Conservation (phyloP, 139 green algal species). For the Coelastrella sp. region DNA sequence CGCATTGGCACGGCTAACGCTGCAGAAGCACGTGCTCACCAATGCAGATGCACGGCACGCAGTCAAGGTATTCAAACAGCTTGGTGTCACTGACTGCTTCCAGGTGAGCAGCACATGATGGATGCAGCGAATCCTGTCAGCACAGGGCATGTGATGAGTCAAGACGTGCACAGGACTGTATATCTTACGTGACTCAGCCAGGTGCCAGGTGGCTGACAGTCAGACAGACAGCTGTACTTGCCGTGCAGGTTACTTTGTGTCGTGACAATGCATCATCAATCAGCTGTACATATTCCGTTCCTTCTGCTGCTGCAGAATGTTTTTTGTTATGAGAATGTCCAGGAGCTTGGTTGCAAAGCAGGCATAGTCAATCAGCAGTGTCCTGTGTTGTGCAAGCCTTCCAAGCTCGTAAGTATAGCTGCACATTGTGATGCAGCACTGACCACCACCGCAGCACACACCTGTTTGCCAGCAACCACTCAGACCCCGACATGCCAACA, state of each 20-base stretch:
- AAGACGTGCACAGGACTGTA: no score
- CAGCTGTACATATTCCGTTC: background rate
- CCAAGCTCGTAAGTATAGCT: conserved; percentile 12
- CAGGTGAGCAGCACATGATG: background rate
- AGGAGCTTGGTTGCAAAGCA: conserved; percentile 52
- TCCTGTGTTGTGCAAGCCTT: conserved; percentile 84
- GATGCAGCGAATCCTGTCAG: no score
- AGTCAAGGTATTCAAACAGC: conserved; percentile 65
- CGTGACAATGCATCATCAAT: background rate
- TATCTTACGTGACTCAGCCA: no score
- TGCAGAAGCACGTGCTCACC: conserved; percentile 85
- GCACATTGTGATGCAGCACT: no score
- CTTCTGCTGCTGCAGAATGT: conserved; percentile 55
- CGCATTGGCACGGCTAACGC: conserved; percentile 43
- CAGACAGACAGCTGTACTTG: no score
- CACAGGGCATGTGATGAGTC: no score
- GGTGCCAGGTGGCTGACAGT: no score
- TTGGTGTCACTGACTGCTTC: conserved; percentile 85
- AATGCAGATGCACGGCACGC: conserved; percentile 85
- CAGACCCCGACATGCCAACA: no score
- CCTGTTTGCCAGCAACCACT: background rate
- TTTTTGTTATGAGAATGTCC: conserved; percentile 83
- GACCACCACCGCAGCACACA: background rate
- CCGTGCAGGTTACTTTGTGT: no score
- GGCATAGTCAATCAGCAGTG: conserved; percentile 53